Evolutionary conservation across 140 eudicot genomes (phyloP), one percentile per base, ranked within the genome.

Genomic region (Eryngium alpinum): DNA sequence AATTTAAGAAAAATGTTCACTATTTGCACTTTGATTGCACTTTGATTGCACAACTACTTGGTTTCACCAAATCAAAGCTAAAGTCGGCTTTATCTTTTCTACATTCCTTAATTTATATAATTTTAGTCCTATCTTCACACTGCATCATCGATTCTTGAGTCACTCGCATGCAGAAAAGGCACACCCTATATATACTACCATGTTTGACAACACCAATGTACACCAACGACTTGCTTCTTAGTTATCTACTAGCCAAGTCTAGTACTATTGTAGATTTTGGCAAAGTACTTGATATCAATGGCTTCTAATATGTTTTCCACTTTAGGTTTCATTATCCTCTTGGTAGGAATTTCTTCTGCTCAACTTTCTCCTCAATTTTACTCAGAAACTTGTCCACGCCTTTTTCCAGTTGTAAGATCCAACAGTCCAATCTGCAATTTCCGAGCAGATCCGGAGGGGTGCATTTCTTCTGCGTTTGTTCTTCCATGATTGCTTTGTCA

Each of bases 401-500:
- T 90, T 72, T 81, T 89, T 10, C 85, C 86, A 16, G 82, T 91
- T 10, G 90, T 94, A 38, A 89, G 72, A 46, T 87, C 91, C 91
- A 0, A 88, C 82, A 0, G 93, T 92, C 59, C 81, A 85, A 63
- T 82, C 91, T 22, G 98, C 97, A 3, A 86, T 94, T 46, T 56
- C 72, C 0, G 90, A 86, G 24, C 97, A 94, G 85, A 85, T 93
- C 52, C 93, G 98, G 15, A 94, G 92, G 91, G 98, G 98, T 0
- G 98, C 98, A 51, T 94, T 97, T 77, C 91, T 94, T 69, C 92
- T 94, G n/a, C 97, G 98, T 31, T 51, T 92, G 22, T 91, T 89
- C 84, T 94, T 94, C 85, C 97, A 94, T 66, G 98, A 92, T 69
- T 94, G 98, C 89, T 94, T 92, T 66, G 97, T 92, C 57, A 92